Evolutionary conservation across 2,329 filamentous ascomycete genomes (phyloP), one percentile per base, ranked within the genome.

Genomic region (Aspergillus viridinutans): DNA sequence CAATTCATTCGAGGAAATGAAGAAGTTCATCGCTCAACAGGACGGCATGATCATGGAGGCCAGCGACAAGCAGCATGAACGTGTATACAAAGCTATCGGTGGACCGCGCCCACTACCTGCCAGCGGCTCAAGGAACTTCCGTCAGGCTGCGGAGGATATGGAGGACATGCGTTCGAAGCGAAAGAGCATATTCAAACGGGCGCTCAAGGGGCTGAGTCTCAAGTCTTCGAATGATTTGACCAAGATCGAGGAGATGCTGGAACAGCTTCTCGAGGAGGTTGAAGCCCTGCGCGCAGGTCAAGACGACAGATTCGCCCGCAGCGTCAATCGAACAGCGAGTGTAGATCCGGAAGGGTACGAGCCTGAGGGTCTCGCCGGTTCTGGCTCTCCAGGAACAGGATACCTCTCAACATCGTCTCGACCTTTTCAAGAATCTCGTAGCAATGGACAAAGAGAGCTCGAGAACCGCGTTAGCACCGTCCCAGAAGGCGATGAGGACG

Each of bases 1-100:
- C 62, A 95, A 90, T 65, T 95, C 91, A 0, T 96, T 97, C 70
- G 90, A 96, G 63, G 92, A 96, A 67, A 90, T 99, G 82, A 97
- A 94, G 80, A 89, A 88, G 62, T 88, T 96, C 69, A 89, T 99
- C 59, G 88, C 89, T 51, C 89, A 95, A 63, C 93, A 95, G 58
- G 93, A 97, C 69, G 90, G 90, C 58, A 84, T 92, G 68, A 89
- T 97, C 68, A 90, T 97, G 74, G 87, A 89, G 42, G 87, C 90
- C 61, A 89, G 90, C n/a, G 88, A 92, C 66, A 89, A 90, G 67
- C 90, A 93, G 69, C 93, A 93, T 10, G 92, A 96, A 61, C 87
- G 89, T 70, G 90, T 91, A 0, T 88, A 95, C 66, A 90, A 88
- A 64, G 85, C 90, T 47, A 84, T 97, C 59, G 88, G 90, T 53